phyloP scores from a whole-genome alignment of 768 basidiomycete genomes.

The Hortiboletus campestris region DNA sequence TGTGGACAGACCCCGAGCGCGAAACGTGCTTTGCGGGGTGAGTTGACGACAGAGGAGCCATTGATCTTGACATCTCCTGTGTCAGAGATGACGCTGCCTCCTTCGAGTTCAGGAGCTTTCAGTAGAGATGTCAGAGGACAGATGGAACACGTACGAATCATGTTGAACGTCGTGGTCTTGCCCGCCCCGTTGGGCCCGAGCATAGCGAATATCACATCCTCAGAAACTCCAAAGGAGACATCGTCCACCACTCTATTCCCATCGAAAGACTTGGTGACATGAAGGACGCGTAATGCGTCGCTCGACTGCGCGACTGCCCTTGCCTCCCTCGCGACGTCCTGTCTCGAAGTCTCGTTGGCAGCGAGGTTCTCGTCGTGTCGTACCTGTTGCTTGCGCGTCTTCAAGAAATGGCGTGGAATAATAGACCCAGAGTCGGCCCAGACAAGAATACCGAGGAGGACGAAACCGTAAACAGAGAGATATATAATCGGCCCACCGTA shows the following conservation, averaged over 20 bases:
- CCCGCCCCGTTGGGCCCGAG: constrained; percentile 84
- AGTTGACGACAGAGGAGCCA: constrained; percentile 61
- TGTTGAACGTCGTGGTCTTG: constrained; percentile 79
- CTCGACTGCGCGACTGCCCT: constrained; percentile 44
- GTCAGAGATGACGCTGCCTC: constrained; percentile 67
- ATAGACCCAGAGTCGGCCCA: constrained; percentile 71
- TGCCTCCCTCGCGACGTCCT: constrained; percentile 59
- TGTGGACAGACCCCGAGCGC: constrained; percentile 82
- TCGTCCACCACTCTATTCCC: constrained; percentile 64
- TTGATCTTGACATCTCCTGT: constrained; percentile 67
- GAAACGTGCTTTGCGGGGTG: constrained; percentile 61
- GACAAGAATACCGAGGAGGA: constrained; percentile 62
- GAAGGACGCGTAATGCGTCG: constrained; percentile 61
- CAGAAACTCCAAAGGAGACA: constrained; percentile 64
- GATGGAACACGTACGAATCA: constrained; percentile 58
- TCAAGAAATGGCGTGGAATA: constrained; percentile 39
- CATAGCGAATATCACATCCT: constrained; percentile 65
- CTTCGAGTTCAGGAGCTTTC: constrained; percentile 32
- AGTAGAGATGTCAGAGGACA: background rate
- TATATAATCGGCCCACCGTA: constrained; percentile 78
- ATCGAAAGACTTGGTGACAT: constrained; percentile 62
- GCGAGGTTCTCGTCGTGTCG: constrained; percentile 13
- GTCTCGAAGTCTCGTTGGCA: constrained; percentile 24
- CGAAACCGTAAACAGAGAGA: constrained; percentile 56
- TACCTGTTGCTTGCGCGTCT: constrained; percentile 14